phyloP scores from a whole-genome alignment of 179 eudicot genomes.

The Patellifolia procumbens region DNA sequence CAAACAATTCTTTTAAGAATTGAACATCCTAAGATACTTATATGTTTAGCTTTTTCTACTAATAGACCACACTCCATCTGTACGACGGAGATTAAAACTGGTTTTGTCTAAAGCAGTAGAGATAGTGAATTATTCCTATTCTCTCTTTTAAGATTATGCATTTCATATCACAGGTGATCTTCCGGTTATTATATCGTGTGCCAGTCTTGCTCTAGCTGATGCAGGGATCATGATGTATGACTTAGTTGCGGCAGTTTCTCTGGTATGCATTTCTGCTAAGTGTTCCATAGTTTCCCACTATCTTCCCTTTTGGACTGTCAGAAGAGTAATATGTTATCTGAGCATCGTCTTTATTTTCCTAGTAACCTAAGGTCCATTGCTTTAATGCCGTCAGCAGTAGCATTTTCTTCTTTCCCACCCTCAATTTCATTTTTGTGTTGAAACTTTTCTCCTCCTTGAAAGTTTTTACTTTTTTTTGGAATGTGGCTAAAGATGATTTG shows the following conservation, averaged over 20 bases:
- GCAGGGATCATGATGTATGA: conserved; percentile 97
- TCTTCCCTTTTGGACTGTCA: background rate
- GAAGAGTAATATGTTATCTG: background rate
- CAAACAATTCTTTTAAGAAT: too few species aligned
- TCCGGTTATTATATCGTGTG: conserved; percentile 90
- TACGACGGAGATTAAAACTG: background rate
- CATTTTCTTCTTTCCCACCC: too few species aligned
- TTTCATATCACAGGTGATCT: conserved; percentile 69
- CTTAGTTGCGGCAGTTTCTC: conserved; percentile 84
- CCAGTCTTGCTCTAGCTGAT: conserved; percentile 97
- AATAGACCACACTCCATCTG: background rate
- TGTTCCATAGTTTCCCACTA: background rate
- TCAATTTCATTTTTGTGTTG: too few species aligned
- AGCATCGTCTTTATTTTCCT: background rate
- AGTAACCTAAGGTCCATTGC: background rate
- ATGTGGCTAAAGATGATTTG: too few species aligned
- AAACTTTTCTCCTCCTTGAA: too few species aligned
- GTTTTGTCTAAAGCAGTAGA: background rate
- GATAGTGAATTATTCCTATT: background rate
- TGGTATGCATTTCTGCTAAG: conserved; percentile 55
- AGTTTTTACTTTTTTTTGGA: too few species aligned
- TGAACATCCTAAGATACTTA: background rate
- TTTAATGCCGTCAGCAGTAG: too few species aligned
- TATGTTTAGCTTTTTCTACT: background rate
- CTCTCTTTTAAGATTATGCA: conserved; percentile 7